Evolutionary conservation across 2,329 filamentous ascomycete genomes (phyloP).

Genomic region (Aspergillus tanneri): DNA sequence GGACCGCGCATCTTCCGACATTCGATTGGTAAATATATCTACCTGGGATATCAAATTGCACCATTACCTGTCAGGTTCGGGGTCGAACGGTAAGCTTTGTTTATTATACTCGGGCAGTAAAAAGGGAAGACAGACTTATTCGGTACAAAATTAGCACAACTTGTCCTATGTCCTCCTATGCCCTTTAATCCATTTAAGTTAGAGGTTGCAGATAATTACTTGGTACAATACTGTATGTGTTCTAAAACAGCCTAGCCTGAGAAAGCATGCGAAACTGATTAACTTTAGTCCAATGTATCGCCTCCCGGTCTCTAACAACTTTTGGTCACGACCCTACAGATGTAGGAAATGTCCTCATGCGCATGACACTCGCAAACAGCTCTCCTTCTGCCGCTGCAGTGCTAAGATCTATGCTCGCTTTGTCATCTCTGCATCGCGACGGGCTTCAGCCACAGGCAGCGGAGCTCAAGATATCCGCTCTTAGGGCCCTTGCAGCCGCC

Average conservation of each 20-base stretch:
- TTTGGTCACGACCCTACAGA: conserved; percentile 6
- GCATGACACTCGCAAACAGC: conserved; percentile 5
- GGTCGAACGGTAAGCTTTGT: not conserved
- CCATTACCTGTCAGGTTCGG: not conserved
- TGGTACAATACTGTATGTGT: conserved; percentile 12
- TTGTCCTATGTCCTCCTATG: conserved; percentile 1
- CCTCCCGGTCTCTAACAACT: conserved; percentile 7
- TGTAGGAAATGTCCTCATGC: conserved; percentile 6
- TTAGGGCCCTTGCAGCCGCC: conserved; percentile 2
- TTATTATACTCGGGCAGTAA: not conserved
- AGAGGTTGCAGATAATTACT: not conserved
- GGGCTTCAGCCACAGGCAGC: conserved; percentile 1
- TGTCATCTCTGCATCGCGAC: conserved; percentile 13
- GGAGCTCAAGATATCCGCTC: conserved; percentile 7
- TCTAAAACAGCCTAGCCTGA: not conserved
- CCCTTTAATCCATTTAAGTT: conserved; percentile 1
- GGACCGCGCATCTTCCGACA: not conserved
- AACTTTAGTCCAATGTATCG: conserved; percentile 7
- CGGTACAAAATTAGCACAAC: not conserved
- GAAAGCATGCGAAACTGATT: not conserved
- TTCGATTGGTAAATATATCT: conserved; percentile 2
- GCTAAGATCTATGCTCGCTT: conserved; percentile 1
- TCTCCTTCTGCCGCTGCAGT: conserved; percentile 7
- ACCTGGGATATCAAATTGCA: conserved; percentile 13
- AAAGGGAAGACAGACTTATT: not conserved